Percentiles rank a stretch among this genome's conserved stretches.
phyloP scores from a whole-genome alignment of 148 eudicot genomes.

The Persicaria maculosa region DNA sequence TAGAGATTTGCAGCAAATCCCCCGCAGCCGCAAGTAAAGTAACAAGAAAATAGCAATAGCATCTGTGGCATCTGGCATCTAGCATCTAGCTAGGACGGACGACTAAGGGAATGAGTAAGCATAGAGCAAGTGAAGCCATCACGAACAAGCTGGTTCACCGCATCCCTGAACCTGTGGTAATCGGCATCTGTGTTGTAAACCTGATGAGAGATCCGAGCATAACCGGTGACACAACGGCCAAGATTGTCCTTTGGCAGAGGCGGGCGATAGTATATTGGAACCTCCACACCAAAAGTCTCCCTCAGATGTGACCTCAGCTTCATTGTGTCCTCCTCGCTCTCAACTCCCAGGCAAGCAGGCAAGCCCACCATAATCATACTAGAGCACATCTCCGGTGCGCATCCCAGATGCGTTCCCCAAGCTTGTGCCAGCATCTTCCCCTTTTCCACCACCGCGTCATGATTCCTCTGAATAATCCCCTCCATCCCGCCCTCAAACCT shows the following conservation, averaged over 20 bases:
- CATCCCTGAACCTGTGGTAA: conserved; percentile 64
- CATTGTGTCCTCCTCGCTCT: conserved; percentile 45
- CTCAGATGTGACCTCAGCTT: conserved; percentile 65
- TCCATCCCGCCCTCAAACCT: conserved; percentile 85
- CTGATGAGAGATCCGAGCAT: conserved; percentile 91
- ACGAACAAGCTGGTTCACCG: conserved; percentile 53
- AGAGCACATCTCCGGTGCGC: conserved; percentile 66
- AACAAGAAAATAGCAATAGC: no score
- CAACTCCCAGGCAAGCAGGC: conserved; percentile 58
- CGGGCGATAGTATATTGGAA: conserved; percentile 61
- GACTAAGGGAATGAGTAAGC: conserved; percentile 18
- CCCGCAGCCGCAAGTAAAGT: no score
- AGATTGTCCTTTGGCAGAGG: conserved; percentile 48
- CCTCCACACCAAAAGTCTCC: conserved; percentile 62
- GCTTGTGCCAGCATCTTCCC: conserved; percentile 63
- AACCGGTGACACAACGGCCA: conserved; percentile 45
- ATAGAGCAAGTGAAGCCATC: conserved; percentile 50
- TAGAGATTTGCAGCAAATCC: no score
- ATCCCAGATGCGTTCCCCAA: conserved; percentile 74
- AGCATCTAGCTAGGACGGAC: no score
- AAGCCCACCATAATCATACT: conserved; percentile 84
- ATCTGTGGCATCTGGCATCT: no score
- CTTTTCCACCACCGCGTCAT: conserved; percentile 68
- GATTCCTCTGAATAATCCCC: conserved; percentile 75
- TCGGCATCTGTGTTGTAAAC: conserved; percentile 64